phyloP scores from a whole-genome alignment of 2,329 filamentous ascomycete genomes.

The Nemania serpens region DNA sequence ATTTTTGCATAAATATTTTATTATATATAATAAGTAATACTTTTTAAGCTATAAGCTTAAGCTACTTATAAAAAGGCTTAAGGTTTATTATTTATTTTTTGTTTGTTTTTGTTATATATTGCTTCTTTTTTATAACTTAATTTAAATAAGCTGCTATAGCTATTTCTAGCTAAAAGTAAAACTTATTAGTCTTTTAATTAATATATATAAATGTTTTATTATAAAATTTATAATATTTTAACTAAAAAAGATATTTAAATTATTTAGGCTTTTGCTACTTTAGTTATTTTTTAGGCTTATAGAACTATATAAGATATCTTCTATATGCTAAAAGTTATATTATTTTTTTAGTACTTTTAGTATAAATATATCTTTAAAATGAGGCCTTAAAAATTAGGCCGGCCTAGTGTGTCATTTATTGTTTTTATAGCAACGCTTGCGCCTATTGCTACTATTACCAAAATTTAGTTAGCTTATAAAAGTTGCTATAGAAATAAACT shows the following conservation, averaged over 20 bases:
- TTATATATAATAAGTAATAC: background rate
- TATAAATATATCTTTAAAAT: too few relatives aligned
- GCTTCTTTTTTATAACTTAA: background rate
- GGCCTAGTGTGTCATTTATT: too few relatives aligned
- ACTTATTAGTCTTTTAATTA: background rate
- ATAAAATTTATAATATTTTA: too few relatives aligned
- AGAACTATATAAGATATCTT: too few relatives aligned
- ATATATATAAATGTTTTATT: background rate
- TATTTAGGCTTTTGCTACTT: background rate
- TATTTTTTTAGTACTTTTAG: too few relatives aligned
- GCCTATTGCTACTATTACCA: too few relatives aligned
- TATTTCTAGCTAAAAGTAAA: background rate
- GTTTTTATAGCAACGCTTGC: too few relatives aligned
- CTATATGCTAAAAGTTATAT: too few relatives aligned
- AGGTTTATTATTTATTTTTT: background rate
- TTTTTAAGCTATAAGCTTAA: background rate
- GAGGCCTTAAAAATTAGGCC: too few relatives aligned
- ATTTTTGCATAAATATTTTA: constrained; percentile 1
- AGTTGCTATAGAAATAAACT: background rate
- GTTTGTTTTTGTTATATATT: background rate
- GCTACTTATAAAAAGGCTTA: background rate
- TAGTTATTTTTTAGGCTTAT: too few relatives aligned
- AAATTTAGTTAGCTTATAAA: too few relatives aligned
- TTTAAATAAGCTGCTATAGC: background rate
- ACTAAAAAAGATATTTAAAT: background rate